Evolutionary conservation across 306 rosid species (phyloP).

Genomic region (Vicia faba): DNA sequence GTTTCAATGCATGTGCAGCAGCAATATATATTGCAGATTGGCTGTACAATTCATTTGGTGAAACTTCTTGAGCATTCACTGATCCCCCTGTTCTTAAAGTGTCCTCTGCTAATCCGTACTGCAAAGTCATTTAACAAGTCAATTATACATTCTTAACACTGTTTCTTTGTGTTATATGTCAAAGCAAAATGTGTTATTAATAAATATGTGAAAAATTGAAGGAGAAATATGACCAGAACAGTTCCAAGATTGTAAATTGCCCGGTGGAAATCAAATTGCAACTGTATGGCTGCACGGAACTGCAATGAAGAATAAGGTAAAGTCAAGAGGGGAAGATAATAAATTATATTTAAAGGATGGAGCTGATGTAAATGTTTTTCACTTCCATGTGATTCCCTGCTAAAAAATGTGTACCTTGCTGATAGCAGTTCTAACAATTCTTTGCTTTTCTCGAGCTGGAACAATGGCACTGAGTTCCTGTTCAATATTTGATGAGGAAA

Average conservation of each 20-base stretch:
- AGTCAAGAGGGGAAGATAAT: constrained; percentile 27
- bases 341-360: constrained; percentile 12
- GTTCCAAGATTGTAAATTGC: constrained; percentile 99
- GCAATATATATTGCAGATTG: constrained; percentile 99
- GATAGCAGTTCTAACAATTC: constrained; percentile 88
- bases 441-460: constrained; percentile 95
- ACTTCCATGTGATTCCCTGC: constrained; percentile 34
- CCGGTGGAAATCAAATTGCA: constrained; percentile 98
- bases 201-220: constrained; percentile 35
- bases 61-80: constrained; percentile 65
- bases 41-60: constrained; percentile 92
- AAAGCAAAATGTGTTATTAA: constrained; percentile 22
- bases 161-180: constrained; percentile 14
- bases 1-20: constrained; percentile 97
- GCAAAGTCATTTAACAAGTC: constrained; percentile 38
- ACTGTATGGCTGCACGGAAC: constrained; percentile 97
- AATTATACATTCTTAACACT: constrained; percentile 25
- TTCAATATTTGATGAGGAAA: constrained; percentile 8
- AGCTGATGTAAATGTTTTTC: constrained; percentile 27
- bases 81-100: constrained; percentile 90
- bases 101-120: constrained; percentile 99
- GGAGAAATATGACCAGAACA: constrained; percentile 76
- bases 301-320: constrained; percentile 54
- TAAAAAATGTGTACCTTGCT: constrained; percentile 65
- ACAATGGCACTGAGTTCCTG: constrained; percentile 99